Evolutionary conservation across 2,329 filamentous ascomycete species (phyloP), one percentile per base, ranked within the genome.

Genomic region (Proliferodiscus dingleyae): DNA sequence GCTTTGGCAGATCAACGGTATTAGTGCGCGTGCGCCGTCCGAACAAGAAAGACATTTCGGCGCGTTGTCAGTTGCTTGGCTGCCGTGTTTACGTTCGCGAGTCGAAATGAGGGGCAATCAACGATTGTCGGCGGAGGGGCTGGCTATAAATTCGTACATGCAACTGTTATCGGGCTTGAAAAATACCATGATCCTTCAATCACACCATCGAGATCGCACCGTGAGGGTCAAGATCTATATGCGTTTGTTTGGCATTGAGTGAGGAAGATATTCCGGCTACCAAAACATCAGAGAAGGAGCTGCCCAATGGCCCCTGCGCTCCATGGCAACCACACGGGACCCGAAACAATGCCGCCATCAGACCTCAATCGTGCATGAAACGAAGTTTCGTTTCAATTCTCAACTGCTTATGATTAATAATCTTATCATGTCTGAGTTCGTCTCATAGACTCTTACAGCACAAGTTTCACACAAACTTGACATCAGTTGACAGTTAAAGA

Each of bases 11-110:
- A 71, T 66, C 74, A 71, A 49, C 77, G 73, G 64, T 86, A 69
- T 64, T 88, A 79, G 54, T 75, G 68, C 51, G 77, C 73, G 55
- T 74, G 74, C 65, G 83, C 58, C 74, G 72, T 49, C 74, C 75
- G 63, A 87, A 87, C 45, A 87, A 70, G 68, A 87, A 88, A 37
- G 83, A 80, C 83, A 88, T 88, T 33, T 33, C 5, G 30, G 19
- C 19, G 21, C 37, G 32, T 26, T 26, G 29, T 36, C 41, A 43
- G 41, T 32, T 43, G n/a, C 29, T 10, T 16, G 4, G 34, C 18
- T 30, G 41, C 16, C 9, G 26, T 46, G 37, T 46, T 50, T 44
- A 43, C 36, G 11, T 23, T 41, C 26, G 41, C 24, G 45, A 29
- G 32, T 22, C 32, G 9, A 22, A 16, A 4, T 22, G 15, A 21